A percentile compares a stretch with the other conserved stretches of the same genome.
phyloP scores from a whole-genome alignment of 495 filamentous ascomycete genomes.

The Annulohypoxylon maeteangense region DNA sequence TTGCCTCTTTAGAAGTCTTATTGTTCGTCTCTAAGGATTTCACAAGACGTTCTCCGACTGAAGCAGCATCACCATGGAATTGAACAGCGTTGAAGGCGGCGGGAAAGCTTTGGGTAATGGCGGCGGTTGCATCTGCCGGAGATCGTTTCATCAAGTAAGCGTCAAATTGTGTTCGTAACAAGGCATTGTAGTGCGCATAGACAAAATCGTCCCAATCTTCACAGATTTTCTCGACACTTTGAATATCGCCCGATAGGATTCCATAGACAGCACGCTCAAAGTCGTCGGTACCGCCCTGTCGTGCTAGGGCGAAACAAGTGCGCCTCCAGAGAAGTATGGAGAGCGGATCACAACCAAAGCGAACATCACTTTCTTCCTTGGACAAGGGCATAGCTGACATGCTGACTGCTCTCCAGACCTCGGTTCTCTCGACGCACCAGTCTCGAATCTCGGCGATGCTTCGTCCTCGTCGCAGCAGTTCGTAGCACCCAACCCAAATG shows the following conservation, averaged over 20 bases:
- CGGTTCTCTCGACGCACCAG: slow-evolving; percentile 80
- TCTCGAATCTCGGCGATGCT: slow-evolving; percentile 76
- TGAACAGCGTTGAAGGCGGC: slow-evolving; percentile 63
- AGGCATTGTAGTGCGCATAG: slow-evolving; percentile 88
- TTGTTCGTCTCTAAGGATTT: slow-evolving; percentile 59
- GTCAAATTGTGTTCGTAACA: slow-evolving; percentile 77
- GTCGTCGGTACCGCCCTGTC: slow-evolving; percentile 71
- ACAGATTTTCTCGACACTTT: slow-evolving; percentile 79
- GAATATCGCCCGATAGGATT: slow-evolving; percentile 82
- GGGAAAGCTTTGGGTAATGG: slow-evolving; percentile 56
- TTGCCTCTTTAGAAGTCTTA: slow-evolving; percentile 60
- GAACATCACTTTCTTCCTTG: slow-evolving; percentile 51
- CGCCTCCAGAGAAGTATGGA: slow-evolving; percentile 77
- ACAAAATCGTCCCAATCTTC: slow-evolving; percentile 87
- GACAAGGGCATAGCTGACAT: slow-evolving; percentile 67
- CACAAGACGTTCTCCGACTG: slow-evolving; percentile 62
- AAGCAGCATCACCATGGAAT: slow-evolving; percentile 62
- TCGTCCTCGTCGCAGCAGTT: slow-evolving; percentile 83
- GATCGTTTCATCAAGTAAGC: slow-evolving; percentile 63
- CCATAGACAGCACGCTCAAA: slow-evolving; percentile 93
- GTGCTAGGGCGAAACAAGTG: slow-evolving; percentile 81
- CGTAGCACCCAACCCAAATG: slow-evolving; percentile 89
- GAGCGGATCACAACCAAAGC: slow-evolving; percentile 54
- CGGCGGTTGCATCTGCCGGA: slow-evolving; percentile 52
- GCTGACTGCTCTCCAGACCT: slow-evolving; percentile 84